A percentile compares a stretch with the other conserved stretches of the same genome.
These are phyloP conservation scores for Talaromyces amestolkiae DNA, from an alignment of 2,329 filamentous ascomycete species.

Conservation along the genomic window DNA sequence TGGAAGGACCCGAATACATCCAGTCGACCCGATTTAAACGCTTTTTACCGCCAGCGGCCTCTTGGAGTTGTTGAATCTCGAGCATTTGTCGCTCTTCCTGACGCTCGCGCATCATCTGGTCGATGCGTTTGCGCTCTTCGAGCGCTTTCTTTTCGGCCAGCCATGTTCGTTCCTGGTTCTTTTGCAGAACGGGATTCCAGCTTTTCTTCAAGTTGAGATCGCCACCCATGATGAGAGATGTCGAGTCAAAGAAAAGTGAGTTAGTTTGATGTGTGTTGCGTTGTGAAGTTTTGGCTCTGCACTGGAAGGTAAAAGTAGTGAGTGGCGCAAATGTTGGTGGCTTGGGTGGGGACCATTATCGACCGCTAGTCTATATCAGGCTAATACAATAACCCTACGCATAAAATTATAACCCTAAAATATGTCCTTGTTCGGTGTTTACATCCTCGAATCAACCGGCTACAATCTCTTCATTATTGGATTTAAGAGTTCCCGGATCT, in stretches of 20 bases:
- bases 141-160: conserved; percentile 89
- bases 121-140: conserved; percentile 89
- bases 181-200: conserved; percentile 88
- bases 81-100: conserved; percentile 91
- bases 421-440: not conserved
- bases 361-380: not conserved
- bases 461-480: too few species aligned
- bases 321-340: conserved; percentile 5
- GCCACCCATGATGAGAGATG: conserved; percentile 69
- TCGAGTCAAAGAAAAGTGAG: not conserved
- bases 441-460: too few species aligned
- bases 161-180: conserved; percentile 88
- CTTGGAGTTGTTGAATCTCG: conserved; percentile 85
- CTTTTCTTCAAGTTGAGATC: conserved; percentile 72
- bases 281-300: not conserved
- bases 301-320: not conserved
- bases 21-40: conserved; percentile 84
- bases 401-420: not conserved
- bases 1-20: conserved; percentile 92
- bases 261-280: not conserved
- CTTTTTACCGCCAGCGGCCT: conserved; percentile 80
- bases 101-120: conserved; percentile 86
- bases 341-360: not conserved
- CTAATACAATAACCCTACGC: not conserved
- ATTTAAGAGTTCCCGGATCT: not conserved